phyloP scores from a whole-genome alignment of 352 stramenopile genomes.

The Phytophthora boehmeriae region DNA sequence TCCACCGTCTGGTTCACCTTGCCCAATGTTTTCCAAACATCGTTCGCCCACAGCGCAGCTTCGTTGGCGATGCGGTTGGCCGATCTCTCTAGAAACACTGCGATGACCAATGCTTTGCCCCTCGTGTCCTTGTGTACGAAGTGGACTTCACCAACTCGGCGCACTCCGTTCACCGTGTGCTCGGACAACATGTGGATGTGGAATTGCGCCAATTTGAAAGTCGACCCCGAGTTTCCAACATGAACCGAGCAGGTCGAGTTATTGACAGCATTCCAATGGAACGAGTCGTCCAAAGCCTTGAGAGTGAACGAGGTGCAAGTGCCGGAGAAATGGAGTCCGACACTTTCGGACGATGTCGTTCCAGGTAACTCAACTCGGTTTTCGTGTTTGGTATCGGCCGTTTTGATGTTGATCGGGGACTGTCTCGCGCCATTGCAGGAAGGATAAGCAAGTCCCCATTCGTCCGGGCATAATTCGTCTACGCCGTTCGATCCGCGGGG shows the following conservation, averaged over 20 bases:
- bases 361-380: constrained; percentile 13
- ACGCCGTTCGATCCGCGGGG: background rate
- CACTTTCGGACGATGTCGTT: constrained; percentile 30
- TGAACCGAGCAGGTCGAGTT: constrained; percentile 18
- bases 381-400: background rate
- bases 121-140: constrained; percentile 36
- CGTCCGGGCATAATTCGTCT: background rate
- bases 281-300: constrained; percentile 50
- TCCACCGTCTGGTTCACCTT: constrained; percentile 10
- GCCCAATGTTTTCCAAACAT: constrained; percentile 22
- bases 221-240: constrained; percentile 37
- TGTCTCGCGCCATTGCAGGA: constrained; percentile 40
- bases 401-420: constrained; percentile 46
- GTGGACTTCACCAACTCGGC: constrained; percentile 37
- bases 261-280: constrained; percentile 45
- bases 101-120: constrained; percentile 27
- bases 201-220: constrained; percentile 51
- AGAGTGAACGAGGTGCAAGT: constrained; percentile 52
- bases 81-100: constrained; percentile 6
- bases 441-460: constrained; percentile 8
- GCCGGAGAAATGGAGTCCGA: constrained; percentile 42
- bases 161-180: constrained; percentile 39
- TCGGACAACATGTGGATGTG: constrained; percentile 40
- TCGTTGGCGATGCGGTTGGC: background rate
- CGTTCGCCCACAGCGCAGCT: constrained; percentile 10